Evolutionary conservation across 2,329 filamentous ascomycete genomes (phyloP).

Genomic region (Stromatinia cepivora): DNA sequence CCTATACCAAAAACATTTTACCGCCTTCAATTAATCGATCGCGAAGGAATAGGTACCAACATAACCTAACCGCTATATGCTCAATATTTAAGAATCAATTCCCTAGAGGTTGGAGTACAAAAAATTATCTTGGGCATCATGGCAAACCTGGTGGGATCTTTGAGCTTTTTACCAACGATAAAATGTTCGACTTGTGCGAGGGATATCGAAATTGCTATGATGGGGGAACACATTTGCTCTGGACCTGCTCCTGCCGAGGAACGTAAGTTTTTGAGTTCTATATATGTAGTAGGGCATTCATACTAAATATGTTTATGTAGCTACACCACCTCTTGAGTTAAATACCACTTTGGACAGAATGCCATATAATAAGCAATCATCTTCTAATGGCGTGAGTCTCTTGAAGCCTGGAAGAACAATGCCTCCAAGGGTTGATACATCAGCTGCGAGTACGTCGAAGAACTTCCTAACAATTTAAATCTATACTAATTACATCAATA

Average conservation of each 20-base stretch:
- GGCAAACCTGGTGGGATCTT: slow-evolving; percentile 48
- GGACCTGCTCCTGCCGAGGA: slow-evolving; percentile 48
- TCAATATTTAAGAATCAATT: slow-evolving; percentile 12
- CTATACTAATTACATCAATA: slow-evolving; percentile 38
- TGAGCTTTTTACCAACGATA: slow-evolving; percentile 75
- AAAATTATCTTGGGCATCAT: slow-evolving; percentile 10
- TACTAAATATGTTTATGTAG: slow-evolving; percentile 29
- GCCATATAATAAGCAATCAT: slow-evolving; percentile 31
- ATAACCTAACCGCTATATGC: slow-evolving; percentile 8
- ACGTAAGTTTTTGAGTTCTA: slow-evolving; percentile 39
- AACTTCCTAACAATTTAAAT: background rate
- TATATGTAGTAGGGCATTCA: slow-evolving; percentile 10
- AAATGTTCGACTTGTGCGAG: slow-evolving; percentile 81
- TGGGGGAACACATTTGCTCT: slow-evolving; percentile 81
- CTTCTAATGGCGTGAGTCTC: slow-evolving; percentile 32
- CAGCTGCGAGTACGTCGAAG: slow-evolving; percentile 51
- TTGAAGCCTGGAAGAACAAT: slow-evolving; percentile 45
- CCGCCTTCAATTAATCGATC: background rate
- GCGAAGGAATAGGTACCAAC: slow-evolving; percentile 6
- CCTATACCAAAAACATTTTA: background rate
- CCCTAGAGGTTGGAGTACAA: background rate
- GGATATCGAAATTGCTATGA: slow-evolving; percentile 78
- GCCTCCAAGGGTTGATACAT: slow-evolving; percentile 53
- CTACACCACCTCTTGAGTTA: slow-evolving; percentile 39
- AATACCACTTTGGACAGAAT: slow-evolving; percentile 32